Evolutionary conservation across 2,329 filamentous ascomycete genomes (phyloP).

Genomic region (Phaeosphaeria sp.): DNA sequence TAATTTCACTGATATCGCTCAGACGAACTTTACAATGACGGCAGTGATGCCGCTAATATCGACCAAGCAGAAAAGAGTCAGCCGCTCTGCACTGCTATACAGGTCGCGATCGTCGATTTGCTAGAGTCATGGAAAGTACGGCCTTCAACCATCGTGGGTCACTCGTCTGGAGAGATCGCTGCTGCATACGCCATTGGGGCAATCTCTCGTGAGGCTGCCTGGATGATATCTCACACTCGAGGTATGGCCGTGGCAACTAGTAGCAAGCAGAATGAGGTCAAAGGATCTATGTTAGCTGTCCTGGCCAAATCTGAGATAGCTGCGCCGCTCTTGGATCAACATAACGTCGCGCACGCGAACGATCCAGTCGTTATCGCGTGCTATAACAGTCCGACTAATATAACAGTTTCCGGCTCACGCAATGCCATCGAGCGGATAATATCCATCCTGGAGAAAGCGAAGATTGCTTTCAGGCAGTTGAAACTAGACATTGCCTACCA

Average conservation of each 20-base stretch:
- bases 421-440: slow-evolving; percentile 45
- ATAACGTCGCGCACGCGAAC: slow-evolving; percentile 1
- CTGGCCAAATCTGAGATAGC: slow-evolving; percentile 15
- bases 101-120: slow-evolving; percentile 27
- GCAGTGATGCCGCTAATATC: slow-evolving; percentile 1
- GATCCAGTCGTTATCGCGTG: slow-evolving; percentile 22
- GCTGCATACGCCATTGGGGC: slow-evolving; percentile 34
- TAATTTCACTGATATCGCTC: not conserved
- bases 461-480: slow-evolving; percentile 48
- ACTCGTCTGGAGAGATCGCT: slow-evolving; percentile 43
- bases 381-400: slow-evolving; percentile 46
- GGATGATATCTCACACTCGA: too few relatives aligned
- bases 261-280: too few relatives aligned
- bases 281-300: slow-evolving; percentile 32
- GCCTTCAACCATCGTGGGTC: slow-evolving; percentile 28
- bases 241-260: too few relatives aligned
- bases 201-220: slow-evolving; percentile 16
- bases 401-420: slow-evolving; percentile 16
- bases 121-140: slow-evolving; percentile 19
- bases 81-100: slow-evolving; percentile 25
- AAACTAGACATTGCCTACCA: slow-evolving; percentile 55
- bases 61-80: slow-evolving; percentile 19
- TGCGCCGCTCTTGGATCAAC: slow-evolving; percentile 9
- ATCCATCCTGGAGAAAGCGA: slow-evolving; percentile 40
- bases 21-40: slow-evolving; percentile 18